phyloP scores from a whole-genome alignment of 371 early-diverging fungal species.

The Synchytrium microbalum region DNA sequence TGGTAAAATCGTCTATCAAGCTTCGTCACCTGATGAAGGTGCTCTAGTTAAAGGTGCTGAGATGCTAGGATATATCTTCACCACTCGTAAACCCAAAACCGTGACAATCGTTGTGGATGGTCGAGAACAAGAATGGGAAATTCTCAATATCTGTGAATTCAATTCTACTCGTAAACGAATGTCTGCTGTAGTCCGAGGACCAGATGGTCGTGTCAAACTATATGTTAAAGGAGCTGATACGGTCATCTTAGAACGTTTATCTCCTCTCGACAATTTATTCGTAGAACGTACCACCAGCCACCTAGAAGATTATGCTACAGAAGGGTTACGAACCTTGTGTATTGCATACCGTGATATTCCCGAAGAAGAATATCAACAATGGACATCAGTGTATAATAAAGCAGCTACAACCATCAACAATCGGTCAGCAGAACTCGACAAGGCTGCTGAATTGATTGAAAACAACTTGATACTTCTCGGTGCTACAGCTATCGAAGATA shows the following conservation, averaged over 20 bases:
- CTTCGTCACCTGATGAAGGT: constrained; percentile 90
- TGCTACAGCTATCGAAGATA: constrained; percentile 98
- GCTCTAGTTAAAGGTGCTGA: constrained; percentile 84
- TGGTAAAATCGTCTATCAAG: constrained; percentile 60
- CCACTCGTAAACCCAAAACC: constrained; percentile 80
- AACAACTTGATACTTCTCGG: constrained; percentile 85
- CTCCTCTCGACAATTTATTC: constrained; percentile 60
- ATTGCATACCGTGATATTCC: constrained; percentile 71
- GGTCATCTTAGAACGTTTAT: constrained; percentile 89
- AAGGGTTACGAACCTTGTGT: constrained; percentile 85
- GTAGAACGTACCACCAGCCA: constrained; percentile 67
- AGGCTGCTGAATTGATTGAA: constrained; percentile 79
- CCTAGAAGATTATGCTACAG: constrained; percentile 69
- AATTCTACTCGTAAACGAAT: constrained; percentile 96
- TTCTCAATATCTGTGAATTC: constrained; percentile 93
- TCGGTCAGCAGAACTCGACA: constrained; percentile 71
- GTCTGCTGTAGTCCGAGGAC: constrained; percentile 86
- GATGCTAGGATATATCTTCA: constrained; percentile 70
- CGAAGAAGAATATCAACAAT: constrained; percentile 64
- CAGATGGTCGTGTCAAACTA: constrained; percentile 83
- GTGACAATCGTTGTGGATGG: constrained; percentile 66
- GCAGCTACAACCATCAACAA: constrained; percentile 77
- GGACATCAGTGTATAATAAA: constrained; percentile 64
- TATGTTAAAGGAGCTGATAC: constrained; percentile 99
- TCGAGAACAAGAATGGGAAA: constrained; percentile 56